Percentiles rank a stretch among this genome's conserved stretches.
Conservation (phyloP, 176 grass and related monocot species). For the Phragmites australis region DNA sequence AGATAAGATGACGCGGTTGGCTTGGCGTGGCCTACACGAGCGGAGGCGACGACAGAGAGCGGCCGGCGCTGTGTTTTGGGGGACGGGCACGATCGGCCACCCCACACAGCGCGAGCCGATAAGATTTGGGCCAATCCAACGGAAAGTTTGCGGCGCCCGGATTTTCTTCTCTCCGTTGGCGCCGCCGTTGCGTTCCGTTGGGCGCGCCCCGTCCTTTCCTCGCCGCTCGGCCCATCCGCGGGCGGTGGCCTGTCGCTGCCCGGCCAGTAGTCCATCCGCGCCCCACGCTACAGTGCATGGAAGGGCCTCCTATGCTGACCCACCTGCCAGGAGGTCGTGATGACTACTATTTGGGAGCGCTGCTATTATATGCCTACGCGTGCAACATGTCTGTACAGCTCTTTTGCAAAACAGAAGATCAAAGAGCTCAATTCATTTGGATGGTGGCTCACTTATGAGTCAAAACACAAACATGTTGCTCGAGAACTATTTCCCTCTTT, state of each 20-base stretch:
- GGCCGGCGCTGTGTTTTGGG: background rate
- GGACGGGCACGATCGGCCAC: slow-evolving; percentile 11
- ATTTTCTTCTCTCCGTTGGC: background rate
- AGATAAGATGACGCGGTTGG: slow-evolving; percentile 59
- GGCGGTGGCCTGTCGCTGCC: slow-evolving; percentile 33
- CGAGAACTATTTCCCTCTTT: too few species aligned
- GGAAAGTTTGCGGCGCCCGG: slow-evolving; percentile 11
- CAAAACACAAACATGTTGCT: too few species aligned
- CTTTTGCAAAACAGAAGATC: too few species aligned
- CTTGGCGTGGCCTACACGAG: slow-evolving; percentile 39
- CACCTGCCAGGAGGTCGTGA: background rate
- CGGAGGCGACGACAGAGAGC: background rate
- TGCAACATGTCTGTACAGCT: too few species aligned
- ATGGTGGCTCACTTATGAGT: too few species aligned
- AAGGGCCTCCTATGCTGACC: background rate
- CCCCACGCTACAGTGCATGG: slow-evolving; percentile 18
- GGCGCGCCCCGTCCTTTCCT: background rate
- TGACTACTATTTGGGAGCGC: too few species aligned
- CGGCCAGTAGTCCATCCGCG: background rate
- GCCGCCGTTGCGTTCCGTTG: background rate
- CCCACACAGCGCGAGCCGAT: background rate
- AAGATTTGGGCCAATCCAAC: slow-evolving; percentile 36
- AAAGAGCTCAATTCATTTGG: too few species aligned
- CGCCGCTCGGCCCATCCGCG: background rate
- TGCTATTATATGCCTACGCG: too few species aligned